Evolutionary conservation across 768 basidiomycete species (phyloP), one percentile per base, ranked within the genome.

Genomic region (Mycena latifolia): DNA sequence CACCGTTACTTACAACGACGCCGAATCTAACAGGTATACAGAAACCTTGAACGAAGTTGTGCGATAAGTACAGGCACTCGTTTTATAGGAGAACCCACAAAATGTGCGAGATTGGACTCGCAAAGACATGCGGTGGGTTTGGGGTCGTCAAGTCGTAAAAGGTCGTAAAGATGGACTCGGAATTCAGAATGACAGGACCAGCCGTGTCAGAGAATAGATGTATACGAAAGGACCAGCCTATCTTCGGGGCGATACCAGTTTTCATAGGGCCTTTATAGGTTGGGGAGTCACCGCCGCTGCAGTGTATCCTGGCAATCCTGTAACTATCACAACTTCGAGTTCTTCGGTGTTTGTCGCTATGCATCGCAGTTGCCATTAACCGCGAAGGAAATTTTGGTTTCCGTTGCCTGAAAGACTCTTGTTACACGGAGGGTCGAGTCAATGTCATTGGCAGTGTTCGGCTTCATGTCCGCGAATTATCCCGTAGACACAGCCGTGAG

Each of bases 1-100:
- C 31, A 33, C 31, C 31, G 31, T 24, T 27, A 77, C 84, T 69
- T 62, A 85, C 84, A 51, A 85, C 75, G 50, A 82, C 83, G 51
- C 84, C 85, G 47, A 79, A 80, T 68, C 85, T 76, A 37, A 83
- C 82, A 11, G 85, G 84, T 54, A 85, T 79, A 73, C 84, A 85
- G 77, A 82, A 84, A 70, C 61, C 61, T 62, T 11, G 35, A 20
- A 37, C 7, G 15, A 37, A n/a, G n/a, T n/a, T n/a, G n/a, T n/a
- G n/a, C n/a, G n/a, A n/a, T n/a, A n/a, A n/a, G n/a, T n/a, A n/a
- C n/a, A n/a, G n/a, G n/a, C n/a, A n/a, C n/a, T n/a, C n/a, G n/a
- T n/a, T n/a, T n/a, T n/a, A n/a, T 22, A 33, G 31, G 35, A 28
- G 20, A 51, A 50, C 61, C 15, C n/a, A 62, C 83, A 85, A 73